Evolutionary conservation across 2,329 filamentous ascomycete species (phyloP).

Genomic region (Fusarium sp.): DNA sequence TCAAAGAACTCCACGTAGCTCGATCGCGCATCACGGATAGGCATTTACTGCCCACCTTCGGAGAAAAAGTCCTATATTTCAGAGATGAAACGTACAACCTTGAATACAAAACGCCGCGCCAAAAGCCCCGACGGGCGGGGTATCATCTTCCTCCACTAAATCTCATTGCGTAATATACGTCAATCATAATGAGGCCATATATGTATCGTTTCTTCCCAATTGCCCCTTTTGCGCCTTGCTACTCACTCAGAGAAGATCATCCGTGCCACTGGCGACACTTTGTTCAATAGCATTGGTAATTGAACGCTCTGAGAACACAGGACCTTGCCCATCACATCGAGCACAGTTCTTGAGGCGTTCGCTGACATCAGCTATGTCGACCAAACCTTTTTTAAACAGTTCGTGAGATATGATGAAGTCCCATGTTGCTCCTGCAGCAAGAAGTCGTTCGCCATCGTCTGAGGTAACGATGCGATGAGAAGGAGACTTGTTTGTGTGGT

Average conservation of each 20-base stretch:
- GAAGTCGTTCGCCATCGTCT: constrained; percentile 74
- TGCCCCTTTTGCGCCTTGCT: constrained; percentile 15
- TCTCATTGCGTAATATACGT: constrained; percentile 44
- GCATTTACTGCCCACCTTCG: constrained; percentile 4
- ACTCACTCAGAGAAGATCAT: constrained; percentile 72
- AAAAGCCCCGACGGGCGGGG: constrained; percentile 48
- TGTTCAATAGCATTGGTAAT: constrained; percentile 82
- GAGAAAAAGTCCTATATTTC: constrained; percentile 9
- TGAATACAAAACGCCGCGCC: constrained; percentile 46
- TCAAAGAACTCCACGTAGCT: constrained; percentile 19
- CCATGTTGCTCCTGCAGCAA: constrained; percentile 86
- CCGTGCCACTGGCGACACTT: constrained; percentile 80
- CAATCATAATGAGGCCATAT: constrained; percentile 43
- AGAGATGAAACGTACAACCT: constrained; percentile 27
- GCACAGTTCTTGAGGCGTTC: constrained; percentile 81
- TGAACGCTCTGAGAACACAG: constrained; percentile 84
- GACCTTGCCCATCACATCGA: constrained; percentile 87
- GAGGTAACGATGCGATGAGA: constrained; percentile 78
- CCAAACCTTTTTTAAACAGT: constrained; percentile 79
- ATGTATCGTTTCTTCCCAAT: constrained; percentile 14
- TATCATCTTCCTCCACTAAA: constrained; percentile 43
- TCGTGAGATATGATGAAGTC: constrained; percentile 88
- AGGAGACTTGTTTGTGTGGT: constrained; percentile 72
- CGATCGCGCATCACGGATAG: constrained; percentile 4
- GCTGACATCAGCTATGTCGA: constrained; percentile 86